Evolutionary conservation across 352 stramenopile species (phyloP), one percentile per base, ranked within the genome.

Genomic region (Globisporangium perplexum): DNA sequence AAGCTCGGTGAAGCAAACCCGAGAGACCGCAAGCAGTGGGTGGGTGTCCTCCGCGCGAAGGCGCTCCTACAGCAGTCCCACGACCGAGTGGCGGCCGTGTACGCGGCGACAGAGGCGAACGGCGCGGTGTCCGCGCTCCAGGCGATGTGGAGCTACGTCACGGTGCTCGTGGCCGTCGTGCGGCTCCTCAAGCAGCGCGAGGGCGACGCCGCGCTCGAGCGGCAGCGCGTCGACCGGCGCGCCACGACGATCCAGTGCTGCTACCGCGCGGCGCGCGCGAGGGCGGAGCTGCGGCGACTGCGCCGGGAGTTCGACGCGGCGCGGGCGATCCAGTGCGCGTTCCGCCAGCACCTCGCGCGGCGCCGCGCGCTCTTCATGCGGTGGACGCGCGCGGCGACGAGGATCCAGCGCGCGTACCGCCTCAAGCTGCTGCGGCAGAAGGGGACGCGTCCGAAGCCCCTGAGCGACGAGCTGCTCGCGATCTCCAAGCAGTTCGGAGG

Each of bases 361-460:
- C 72, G 77, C 15, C 64, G 52, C 14, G 20, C 64, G 2, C 61
- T 80, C 3, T 86, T 84, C 30, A 59, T 78, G 36, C 70, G 66
- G 26, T 83, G 71, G 69, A 74, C 57, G 7, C 68, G 59, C n/a
- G 72, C 82, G 8, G 74, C 79, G 0, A 51, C 71, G 24, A 72
- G 53, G 36, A 54, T 93, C 3, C 79, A 93, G 39, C 67, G 65
- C n/a, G 74, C 74, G 11, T 93, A 78, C 53, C 79, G 82, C 8
- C 62, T 64, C 4, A 77, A 73, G 41, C 57, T 78, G 4, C 60
- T 71, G 28, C 60, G 63, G 20, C 58, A 61, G 18, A 76, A 75
- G 55, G 74, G 74, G 0, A 62, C 63, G 1, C 63, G 58, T 1
- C 69, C 77, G 1, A 73, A 69, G 24, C 55, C 56, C 18, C 54